Conservation (phyloP, 2,329 filamentous ascomycete species). For the Alternaria tenuissima region DNA sequence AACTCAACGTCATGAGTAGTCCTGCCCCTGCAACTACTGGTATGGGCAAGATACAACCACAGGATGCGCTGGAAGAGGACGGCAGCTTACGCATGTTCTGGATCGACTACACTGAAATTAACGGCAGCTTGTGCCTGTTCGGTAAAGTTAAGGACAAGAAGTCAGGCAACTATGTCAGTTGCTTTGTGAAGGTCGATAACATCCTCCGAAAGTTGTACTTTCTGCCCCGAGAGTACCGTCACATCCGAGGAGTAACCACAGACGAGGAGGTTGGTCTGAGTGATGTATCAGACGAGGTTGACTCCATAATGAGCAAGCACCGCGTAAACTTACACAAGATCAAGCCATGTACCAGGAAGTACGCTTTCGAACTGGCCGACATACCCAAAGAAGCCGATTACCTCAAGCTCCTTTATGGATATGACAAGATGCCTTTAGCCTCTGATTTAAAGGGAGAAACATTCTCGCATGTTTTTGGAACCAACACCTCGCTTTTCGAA, state of each 20-base stretch:
- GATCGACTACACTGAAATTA: slow-evolving; percentile 94
- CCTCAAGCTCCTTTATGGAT: slow-evolving; percentile 94
- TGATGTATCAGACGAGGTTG: slow-evolving; percentile 90
- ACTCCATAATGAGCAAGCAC: slow-evolving; percentile 84
- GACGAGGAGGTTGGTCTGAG: slow-evolving; percentile 83
- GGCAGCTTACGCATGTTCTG: slow-evolving; percentile 95
- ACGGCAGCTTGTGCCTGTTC: slow-evolving; percentile 90
- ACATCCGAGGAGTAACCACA: slow-evolving; percentile 70
- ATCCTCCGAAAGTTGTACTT: slow-evolving; percentile 93
- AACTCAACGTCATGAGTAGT: slow-evolving; percentile 83
- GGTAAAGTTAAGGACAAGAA: slow-evolving; percentile 95
- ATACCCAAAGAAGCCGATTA: slow-evolving; percentile 92
- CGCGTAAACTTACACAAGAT: slow-evolving; percentile 91
- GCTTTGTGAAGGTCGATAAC: slow-evolving; percentile 96
- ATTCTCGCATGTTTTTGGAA: slow-evolving; percentile 92
- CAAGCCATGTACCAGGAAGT: slow-evolving; percentile 88
- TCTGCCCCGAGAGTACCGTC: slow-evolving; percentile 75
- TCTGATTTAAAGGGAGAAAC: slow-evolving; percentile 79
- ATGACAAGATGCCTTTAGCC: slow-evolving; percentile 80
- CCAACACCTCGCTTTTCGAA: slow-evolving; percentile 92
- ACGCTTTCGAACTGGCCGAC: slow-evolving; percentile 89
- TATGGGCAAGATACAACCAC: slow-evolving; percentile 82
- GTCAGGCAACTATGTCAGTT: slow-evolving; percentile 80
- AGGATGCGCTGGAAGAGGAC: slow-evolving; percentile 91
- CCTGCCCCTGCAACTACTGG: slow-evolving; percentile 69